Base-by-base conservation (phyloP, 192 early-diverging fungal species). In the Coemansia sp. region DNA sequence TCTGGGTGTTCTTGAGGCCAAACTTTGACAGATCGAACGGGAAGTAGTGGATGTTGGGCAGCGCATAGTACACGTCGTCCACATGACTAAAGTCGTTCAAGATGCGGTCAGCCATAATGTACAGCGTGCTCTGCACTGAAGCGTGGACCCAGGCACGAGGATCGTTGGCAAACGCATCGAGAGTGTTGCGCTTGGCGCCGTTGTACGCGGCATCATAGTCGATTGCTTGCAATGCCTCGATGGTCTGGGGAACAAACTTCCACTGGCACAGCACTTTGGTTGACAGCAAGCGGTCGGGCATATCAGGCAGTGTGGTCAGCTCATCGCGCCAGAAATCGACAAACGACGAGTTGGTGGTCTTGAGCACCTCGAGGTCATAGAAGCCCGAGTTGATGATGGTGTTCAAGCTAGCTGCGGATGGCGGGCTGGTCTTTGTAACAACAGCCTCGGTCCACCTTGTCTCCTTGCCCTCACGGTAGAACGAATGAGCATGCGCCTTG, bases 331-430 rank as follows among this genome's bases (percentile, higher is more conserved):
- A 83, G 71, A 89, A 93, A 39, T 86, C 83, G 43, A 83, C 80
- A 72, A 93, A 93, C 57, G 89, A 78, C 16, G 91, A 93, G 54
- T 89, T 89, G 24, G 91, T 93, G 45, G 91, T 90, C 83, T 93
- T 93, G 55, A 93, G 84, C 29, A 93, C 88, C 54, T 88, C 73
- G n/a, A 93, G 68, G 23, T 87, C 86, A 54, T 78, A 78, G 57
- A 93, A 82, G 10, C 90, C 90, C 35, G 90, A 91, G 59, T 75
- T 82, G 88, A 90, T 68, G 16, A 56, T 61, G 11, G 84, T 72
- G 1, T 56, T 67, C 27, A 63, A 53, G 5, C 26, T 22, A 12
- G n/a, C 29, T 9, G 54, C 54, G 1, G 54, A 56, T 19, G 54
- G 54, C 48, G 72, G 72, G 57, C 48, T 71, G 58, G 52, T 57